These are phyloP conservation scores for Grosmannia huntii DNA, from an alignment of 2,329 filamentous ascomycete genomes.

Conservation along the genomic window DNA sequence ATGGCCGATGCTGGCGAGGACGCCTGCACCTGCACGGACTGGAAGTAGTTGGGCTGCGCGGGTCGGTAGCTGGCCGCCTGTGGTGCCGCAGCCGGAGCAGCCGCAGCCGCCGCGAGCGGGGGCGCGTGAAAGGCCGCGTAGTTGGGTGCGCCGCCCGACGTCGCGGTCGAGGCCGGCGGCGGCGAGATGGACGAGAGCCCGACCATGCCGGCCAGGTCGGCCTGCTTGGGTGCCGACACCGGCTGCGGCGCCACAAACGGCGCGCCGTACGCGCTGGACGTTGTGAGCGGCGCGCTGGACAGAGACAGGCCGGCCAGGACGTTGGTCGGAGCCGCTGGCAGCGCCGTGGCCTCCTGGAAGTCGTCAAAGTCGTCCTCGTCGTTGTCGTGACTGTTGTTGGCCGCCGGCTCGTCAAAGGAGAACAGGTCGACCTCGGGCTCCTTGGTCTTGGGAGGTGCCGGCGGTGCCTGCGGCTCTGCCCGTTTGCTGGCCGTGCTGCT, in stretches of 20 bases:
- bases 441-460: constrained; percentile 61
- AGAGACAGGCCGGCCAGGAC: constrained; percentile 18
- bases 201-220: constrained; percentile 68
- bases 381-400: too few species aligned
- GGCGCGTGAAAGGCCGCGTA: constrained; percentile 50
- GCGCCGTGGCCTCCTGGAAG: constrained; percentile 75
- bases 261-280: constrained; percentile 41
- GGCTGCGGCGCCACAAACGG: constrained; percentile 77
- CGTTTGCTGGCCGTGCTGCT: constrained; percentile 17
- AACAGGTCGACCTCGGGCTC: constrained; percentile 87
- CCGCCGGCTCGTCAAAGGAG: constrained; percentile 66
- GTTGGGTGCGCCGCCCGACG: constrained; percentile 43
- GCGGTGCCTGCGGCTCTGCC: constrained; percentile 18
- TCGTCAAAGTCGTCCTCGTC: constrained; percentile 96
- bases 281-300: constrained; percentile 30
- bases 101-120: constrained; percentile 23
- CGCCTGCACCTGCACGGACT: constrained; percentile 51
- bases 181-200: constrained; percentile 73
- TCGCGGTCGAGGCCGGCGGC: constrained; percentile 42
- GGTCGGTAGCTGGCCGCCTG: constrained; percentile 54
- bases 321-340: constrained; percentile 20
- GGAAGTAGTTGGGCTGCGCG: constrained; percentile 85
- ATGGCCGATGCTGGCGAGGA: constrained; percentile 15
- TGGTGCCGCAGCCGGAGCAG: constrained; percentile 24
- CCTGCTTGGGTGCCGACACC: constrained; percentile 68